These are phyloP conservation scores for Neocallimastix lanati DNA, from an alignment of 192 early-diverging fungal genomes.

Conservation along the genomic window DNA sequence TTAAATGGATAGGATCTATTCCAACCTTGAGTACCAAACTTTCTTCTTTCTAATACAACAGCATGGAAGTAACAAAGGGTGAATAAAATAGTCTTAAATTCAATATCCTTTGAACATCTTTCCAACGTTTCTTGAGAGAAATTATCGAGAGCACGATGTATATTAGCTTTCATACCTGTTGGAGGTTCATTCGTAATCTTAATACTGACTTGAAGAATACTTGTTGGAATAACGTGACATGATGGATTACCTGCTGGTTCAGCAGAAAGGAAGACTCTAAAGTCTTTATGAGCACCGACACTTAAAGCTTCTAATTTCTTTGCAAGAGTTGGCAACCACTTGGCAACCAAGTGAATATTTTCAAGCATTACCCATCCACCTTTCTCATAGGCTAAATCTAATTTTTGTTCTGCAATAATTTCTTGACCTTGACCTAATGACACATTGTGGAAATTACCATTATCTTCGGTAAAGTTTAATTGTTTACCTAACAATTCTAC, in stretches of 20 bases:
- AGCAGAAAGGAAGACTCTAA: slow-evolving; percentile 36
- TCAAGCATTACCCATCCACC: slow-evolving; percentile 53
- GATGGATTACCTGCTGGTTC: slow-evolving; percentile 43
- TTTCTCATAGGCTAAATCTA: slow-evolving; percentile 35
- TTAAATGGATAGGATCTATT: slow-evolving; percentile 42
- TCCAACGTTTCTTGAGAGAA: slow-evolving; percentile 42
- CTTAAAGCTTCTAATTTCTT: slow-evolving; percentile 41
- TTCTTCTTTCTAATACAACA: slow-evolving; percentile 36
- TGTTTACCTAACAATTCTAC: slow-evolving; percentile 33
- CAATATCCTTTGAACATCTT: slow-evolving; percentile 44
- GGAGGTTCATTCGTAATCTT: slow-evolving; percentile 53
- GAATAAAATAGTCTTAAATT: slow-evolving; percentile 37
- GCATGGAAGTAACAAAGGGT: slow-evolving; percentile 49
- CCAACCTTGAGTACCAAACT: slow-evolving; percentile 51
- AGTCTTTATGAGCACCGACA: slow-evolving; percentile 25
- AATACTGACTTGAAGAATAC: slow-evolving; percentile 46
- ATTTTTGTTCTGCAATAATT: slow-evolving; percentile 44
- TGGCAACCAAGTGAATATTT: slow-evolving; percentile 49
- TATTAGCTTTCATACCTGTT: slow-evolving; percentile 50
- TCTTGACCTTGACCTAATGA: slow-evolving; percentile 49
- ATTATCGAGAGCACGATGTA: slow-evolving; percentile 45
- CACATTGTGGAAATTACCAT: slow-evolving; percentile 45
- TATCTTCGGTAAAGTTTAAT: slow-evolving; percentile 30
- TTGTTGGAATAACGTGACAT: slow-evolving; percentile 39
- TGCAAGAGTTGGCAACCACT: slow-evolving; percentile 42